Evolutionary conservation across 371 early-diverging fungal genomes (phyloP), one percentile per base, ranked within the genome.

Genomic region (Saksenaea oblongispora): DNA sequence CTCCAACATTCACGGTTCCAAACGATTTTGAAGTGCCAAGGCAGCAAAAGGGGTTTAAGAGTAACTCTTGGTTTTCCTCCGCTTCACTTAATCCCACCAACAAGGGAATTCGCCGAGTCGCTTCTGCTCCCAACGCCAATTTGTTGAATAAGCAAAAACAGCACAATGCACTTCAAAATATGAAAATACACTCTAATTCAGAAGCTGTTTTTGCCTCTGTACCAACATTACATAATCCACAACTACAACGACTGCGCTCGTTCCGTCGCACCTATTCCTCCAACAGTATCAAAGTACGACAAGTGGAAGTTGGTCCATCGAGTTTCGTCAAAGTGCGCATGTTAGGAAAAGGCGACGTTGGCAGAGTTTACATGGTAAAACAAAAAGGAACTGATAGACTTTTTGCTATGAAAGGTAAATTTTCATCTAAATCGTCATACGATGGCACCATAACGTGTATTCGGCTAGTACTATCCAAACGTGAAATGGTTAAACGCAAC

Each of bases 301-400:
- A 89, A 24, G 84, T 90, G 13, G 84, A 91, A 64, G 95, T 95
- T 1, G 86, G 88, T 5, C 95, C 97, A 2, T 88, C 81, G 54
- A 86, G 90, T 68, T 96, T 95, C 74, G 81, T 75, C 35, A 95
- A 94, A 67, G 75, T 92, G 44, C 78, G 87, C 70, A 72, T 97
- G 69, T 84, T 97, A 39, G 97, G 97, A 39, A 94, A 93, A 72
- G 97, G 97, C 24, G 97, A 95, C 75, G 97, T 97, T 10, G 97
- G 96, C 13, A 93, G 89, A 69, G 97, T 97, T 2, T 97, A 93
- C 63, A 83, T 97, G 69, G 97, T 96, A 35, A 88, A 85, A 39
- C 91, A 92, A 72, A 94, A 93, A 71, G 89, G 86, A 44, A 82
- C 89, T 0, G 88, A 87, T 58, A 89, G 87, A 59, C 82, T 94